Conservation (phyloP, 768 basidiomycete species). For the Flagelloscypha sp. region DNA sequence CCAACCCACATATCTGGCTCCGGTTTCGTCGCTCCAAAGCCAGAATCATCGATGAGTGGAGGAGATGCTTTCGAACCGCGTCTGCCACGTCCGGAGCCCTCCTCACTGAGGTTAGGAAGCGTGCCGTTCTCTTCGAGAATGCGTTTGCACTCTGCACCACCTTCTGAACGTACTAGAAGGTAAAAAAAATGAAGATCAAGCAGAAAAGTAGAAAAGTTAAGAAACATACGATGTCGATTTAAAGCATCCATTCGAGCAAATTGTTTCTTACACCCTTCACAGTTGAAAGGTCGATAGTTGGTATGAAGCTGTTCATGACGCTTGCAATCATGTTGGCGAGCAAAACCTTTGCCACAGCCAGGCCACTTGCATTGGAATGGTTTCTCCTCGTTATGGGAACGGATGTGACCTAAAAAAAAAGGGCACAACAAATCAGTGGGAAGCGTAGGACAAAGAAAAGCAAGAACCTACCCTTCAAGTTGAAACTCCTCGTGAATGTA, state of each 20-base stretch:
- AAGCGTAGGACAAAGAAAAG: conserved; percentile 6
- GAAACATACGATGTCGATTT: conserved; percentile 78
- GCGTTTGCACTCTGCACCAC: conserved; percentile 65
- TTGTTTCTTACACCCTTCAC: conserved; percentile 86
- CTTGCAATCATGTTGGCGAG: conserved; percentile 93
- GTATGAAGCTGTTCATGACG: conserved; percentile 92
- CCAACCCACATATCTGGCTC: too few species aligned
- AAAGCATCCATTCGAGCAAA: conserved; percentile 95
- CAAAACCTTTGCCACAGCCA: conserved; percentile 90
- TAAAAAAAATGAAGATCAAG: conserved; percentile 1
- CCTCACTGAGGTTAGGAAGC: too few species aligned
- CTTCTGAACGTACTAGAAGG: conserved; percentile 64
- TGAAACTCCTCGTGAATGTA: conserved; percentile 90
- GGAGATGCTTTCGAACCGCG: too few species aligned
- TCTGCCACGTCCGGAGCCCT: too few species aligned
- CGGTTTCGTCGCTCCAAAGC: too few species aligned
- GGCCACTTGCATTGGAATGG: conserved; percentile 95
- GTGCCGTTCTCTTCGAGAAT: conserved; percentile 25
- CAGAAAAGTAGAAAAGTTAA: not conserved
- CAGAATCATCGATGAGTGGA: too few species aligned
- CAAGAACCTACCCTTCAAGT: conserved; percentile 64
- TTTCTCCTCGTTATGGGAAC: conserved; percentile 90
- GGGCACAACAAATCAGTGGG: conserved; percentile 6
- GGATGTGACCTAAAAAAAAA: conserved; percentile 63
- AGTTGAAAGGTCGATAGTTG: conserved; percentile 86